Evolutionary conservation across 129 eudicot genomes (phyloP).

Genomic region (Chrysanthemum makinoi): DNA sequence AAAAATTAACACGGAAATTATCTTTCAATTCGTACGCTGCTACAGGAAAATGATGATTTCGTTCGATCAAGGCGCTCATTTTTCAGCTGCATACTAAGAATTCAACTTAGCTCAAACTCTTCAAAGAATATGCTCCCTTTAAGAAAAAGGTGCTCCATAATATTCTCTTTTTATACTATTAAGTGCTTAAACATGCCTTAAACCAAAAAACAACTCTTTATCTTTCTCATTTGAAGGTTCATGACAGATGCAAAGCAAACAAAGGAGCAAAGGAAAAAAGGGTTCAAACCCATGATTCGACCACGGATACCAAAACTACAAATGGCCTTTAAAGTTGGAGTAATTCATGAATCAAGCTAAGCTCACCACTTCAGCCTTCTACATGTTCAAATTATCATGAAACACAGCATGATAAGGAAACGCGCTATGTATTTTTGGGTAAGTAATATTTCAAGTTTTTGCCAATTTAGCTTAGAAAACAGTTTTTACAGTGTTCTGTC

Average conservation of each 20-base stretch:
- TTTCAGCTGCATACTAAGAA: neutral
- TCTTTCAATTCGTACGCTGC: neutral
- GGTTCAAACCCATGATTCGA: slow-evolving; percentile 8
- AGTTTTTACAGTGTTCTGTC: too few species aligned
- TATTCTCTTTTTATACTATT: slow-evolving; percentile 25
- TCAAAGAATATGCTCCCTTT: slow-evolving; percentile 27
- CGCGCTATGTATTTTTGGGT: neutral
- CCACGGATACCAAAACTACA: neutral
- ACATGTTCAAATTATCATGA: neutral
- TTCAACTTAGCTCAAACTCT: slow-evolving; percentile 20
- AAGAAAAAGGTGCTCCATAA: slow-evolving; percentile 26
- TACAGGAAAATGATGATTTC: neutral
- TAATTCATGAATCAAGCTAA: too few species aligned
- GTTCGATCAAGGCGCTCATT: neutral
- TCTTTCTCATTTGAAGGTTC: slow-evolving; percentile 2
- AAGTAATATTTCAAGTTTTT: too few species aligned
- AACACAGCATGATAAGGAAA: slow-evolving; percentile 5
- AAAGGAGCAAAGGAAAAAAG: slow-evolving; percentile 12
- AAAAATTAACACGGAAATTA: slow-evolving; percentile 7
- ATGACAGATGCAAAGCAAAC: slow-evolving; percentile 18
- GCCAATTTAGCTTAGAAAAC: too few species aligned
- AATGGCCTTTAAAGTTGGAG: too few species aligned
- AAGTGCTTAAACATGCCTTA: slow-evolving; percentile 16
- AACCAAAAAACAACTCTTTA: neutral
- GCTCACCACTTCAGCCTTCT: too few species aligned